Evolutionary conservation across 2,329 filamentous ascomycete species (phyloP), one percentile per base, ranked within the genome.

Genomic region (Pyrenophora graminea): DNA sequence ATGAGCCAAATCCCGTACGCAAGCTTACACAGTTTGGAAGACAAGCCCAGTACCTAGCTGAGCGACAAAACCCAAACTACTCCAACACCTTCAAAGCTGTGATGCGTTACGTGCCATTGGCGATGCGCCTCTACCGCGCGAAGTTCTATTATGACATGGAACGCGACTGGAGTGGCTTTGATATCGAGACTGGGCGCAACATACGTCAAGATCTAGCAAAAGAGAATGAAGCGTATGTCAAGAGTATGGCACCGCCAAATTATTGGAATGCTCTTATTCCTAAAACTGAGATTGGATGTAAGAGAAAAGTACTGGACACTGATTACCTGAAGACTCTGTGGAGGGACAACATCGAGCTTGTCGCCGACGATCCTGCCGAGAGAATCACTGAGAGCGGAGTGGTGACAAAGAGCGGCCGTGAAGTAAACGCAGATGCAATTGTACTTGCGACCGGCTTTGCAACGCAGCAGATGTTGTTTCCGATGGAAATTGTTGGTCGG

Each of bases 361-460:
- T 78, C 2, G 59, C 63, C 13, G 56, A 75, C 18, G 77, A 79
- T 51, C 73, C 73, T 0, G 73, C 79, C 1, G 63, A 73, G 31
- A 62, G 62, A 38, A 75, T 79, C 27, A 73, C 67, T 0, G 66
- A 69, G 10, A 48, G 51, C 10, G 76, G 76, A 0, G 73, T 79
- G 4, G 55, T 63, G 17, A 78, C 76, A 8, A 63, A 60, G 32
- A 70, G 66, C 21, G 77, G 77, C 1, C 59, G 68, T 2, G 57
- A 73, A 15, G 56, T 78, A 19, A 47, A 66, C n/a, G 77, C 76
- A 0, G 77, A 79, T 62, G 76, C 68, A 3, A 78, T 82, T 46
- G 63, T 82, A 7, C 70, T 80, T 2, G 80, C 79, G 0, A 80
- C 75, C 25, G 79, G 80, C 0, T 82, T 81, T 39, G 71, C 77